Base-by-base conservation (phyloP, 306 rosid species). In the Oxytropis ochrocephala region DNA sequence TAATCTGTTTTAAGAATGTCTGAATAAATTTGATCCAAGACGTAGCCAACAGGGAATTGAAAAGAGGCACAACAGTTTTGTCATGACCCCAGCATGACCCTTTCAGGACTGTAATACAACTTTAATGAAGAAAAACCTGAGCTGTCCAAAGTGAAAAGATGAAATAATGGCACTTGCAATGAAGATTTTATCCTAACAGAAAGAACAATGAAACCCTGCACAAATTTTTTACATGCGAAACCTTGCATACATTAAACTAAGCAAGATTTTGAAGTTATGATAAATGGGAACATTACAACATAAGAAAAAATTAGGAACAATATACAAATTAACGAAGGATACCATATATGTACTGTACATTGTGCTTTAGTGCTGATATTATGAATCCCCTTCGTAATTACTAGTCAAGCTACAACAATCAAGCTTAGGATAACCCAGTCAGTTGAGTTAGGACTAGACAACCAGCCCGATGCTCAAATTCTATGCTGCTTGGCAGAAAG, bases 401-500 rank as follows among this genome's bases (percentile, higher is more conserved):
- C 41, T 73, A 67, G 79, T 63, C 47, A 73, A 67, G 73, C 61
- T 68, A 63, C 59, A 29, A 36, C 27, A 44, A 24, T 71, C 66
- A 61, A 72, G 74, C 76, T 79, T 67, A 72, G 9, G 35, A 70
- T 58, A 43, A 64, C 48, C 64, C 41, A 13, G 52, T 59, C 67
- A 74, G 54, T 46, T 44, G 19, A 59, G 80, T 79, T 49, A 64
- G 77, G 77, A 61, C 61, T 60, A 53, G 52, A 62, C 64, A 52
- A 43, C 79, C n/a, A 30, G 43, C 78, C 66, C 70, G 30, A 72
- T 77, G 75, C 73, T 72, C 70, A 64, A 51, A 65, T 10, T 62
- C 69, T 66, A 55, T 67, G 80, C 78, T 70, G 58, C 84, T 74
- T 39, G 43, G 66, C 50, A 58, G 38, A 58, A 54, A 59, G 49